Evolutionary conservation across 1,284 basidiomycete genomes (phyloP).

Genomic region (Ceratobasidium sp.): DNA sequence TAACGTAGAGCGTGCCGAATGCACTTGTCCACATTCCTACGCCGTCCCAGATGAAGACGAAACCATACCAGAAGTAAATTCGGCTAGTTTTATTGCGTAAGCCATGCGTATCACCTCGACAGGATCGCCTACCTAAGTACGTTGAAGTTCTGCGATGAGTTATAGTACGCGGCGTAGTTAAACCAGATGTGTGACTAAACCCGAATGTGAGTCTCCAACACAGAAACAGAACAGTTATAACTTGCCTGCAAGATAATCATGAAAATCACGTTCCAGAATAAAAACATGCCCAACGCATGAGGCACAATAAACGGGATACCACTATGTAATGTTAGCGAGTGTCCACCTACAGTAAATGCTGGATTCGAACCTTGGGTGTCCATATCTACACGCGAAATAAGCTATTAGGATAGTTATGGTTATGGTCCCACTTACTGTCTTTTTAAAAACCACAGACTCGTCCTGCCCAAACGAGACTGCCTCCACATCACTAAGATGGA

Average conservation of each 20-base stretch:
- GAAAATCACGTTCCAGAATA: conserved; percentile 40
- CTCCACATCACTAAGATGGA: conserved; percentile 26
- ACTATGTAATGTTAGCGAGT: neutral
- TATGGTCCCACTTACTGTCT: neutral
- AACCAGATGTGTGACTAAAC: conserved; percentile 35
- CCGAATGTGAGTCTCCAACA: neutral
- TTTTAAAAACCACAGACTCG: conserved; percentile 36
- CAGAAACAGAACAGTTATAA: neutral
- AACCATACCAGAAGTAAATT: conserved; percentile 44
- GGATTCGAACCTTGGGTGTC: conserved; percentile 21
- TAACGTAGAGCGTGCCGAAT: conserved; percentile 41
- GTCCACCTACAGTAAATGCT: too few species aligned
- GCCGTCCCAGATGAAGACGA: conserved; percentile 41
- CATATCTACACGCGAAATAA: conserved; percentile 8
- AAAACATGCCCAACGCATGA: conserved; percentile 38
- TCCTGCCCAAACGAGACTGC: conserved; percentile 5
- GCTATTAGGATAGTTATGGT: neutral
- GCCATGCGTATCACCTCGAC: neutral
- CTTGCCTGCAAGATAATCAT: conserved; percentile 39
- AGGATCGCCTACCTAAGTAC: conserved; percentile 8
- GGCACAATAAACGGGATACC: conserved; percentile 38
- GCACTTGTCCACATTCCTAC: conserved; percentile 43
- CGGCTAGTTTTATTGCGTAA: neutral
- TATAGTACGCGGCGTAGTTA: conserved; percentile 28
- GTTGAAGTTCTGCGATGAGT: neutral